These are phyloP conservation scores for Plantago rigida DNA, from an alignment of 305 asterid species.

Conservation along the genomic window DNA sequence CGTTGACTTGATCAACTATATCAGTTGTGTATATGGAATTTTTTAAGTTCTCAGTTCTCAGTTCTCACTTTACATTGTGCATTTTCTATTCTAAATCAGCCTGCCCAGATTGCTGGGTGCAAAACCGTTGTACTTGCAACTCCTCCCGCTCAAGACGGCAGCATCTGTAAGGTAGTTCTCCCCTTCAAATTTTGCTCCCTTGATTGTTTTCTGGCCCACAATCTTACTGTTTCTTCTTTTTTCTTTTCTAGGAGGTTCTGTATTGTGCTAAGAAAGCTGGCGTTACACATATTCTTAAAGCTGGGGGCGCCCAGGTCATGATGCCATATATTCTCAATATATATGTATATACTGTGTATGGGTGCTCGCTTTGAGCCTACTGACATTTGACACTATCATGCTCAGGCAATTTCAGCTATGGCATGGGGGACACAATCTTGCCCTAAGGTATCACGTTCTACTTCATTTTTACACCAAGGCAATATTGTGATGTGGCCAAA, in stretches of 20 bases:
- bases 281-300: conserved; percentile 90
- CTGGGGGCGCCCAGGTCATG: conserved; percentile 94
- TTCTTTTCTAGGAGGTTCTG: conserved; percentile 61
- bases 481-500: conserved; percentile 4
- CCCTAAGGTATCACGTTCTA: conserved; percentile 61
- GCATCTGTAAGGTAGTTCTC: conserved; percentile 67
- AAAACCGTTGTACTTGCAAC: conserved; percentile 90
- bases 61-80: conserved; percentile 18
- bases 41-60: background rate
- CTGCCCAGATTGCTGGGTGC: conserved; percentile 97
- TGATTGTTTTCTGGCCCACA: conserved; percentile 22
- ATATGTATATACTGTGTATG: background rate
- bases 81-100: conserved; percentile 50
- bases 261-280: conserved; percentile 97
- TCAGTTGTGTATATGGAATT: conserved; percentile 16
- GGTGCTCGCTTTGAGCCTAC: conserved; percentile 21
- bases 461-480: background rate
- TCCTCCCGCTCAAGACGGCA: conserved; percentile 77
- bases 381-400: conserved; percentile 16
- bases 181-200: conserved; percentile 19
- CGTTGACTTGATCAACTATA: conserved; percentile 31
- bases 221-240: conserved; percentile 16
- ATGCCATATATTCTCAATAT: conserved; percentile 6
- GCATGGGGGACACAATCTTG: conserved; percentile 98
- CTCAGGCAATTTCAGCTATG: conserved; percentile 92